These are phyloP conservation scores for Erythrobasidium yunnanense DNA, from an alignment of 768 basidiomycete species.

Conservation along the genomic window DNA sequence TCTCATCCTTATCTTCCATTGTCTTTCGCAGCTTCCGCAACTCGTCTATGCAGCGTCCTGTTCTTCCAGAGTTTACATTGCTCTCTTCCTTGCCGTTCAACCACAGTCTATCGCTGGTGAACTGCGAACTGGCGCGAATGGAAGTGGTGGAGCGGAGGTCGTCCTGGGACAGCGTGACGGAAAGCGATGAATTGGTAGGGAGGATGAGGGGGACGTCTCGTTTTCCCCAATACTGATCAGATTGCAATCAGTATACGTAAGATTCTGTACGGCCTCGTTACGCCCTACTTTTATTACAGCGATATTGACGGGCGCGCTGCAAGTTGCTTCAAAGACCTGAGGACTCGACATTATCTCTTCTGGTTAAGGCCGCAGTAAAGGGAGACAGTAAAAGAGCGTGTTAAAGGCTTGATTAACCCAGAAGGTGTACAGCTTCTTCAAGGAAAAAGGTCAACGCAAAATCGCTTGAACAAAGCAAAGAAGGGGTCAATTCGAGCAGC, in stretches of 20 bases:
- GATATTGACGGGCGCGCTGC: constrained; percentile 35
- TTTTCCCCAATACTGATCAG: constrained; percentile 90
- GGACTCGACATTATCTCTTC: too few relatives aligned
- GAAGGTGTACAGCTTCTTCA: too few relatives aligned
- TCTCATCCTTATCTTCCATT: constrained; percentile 48
- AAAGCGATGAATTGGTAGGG: constrained; percentile 96
- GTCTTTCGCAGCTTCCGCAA: constrained; percentile 65
- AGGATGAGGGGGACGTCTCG: constrained; percentile 88
- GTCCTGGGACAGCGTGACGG: constrained; percentile 92
- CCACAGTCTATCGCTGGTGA: constrained; percentile 72
- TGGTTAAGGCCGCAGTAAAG: too few relatives aligned
- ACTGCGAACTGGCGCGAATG: constrained; percentile 66
- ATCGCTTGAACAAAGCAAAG: too few relatives aligned
- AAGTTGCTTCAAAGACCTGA: constrained; percentile 31
- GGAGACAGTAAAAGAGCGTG: too few relatives aligned
- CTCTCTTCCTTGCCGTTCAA: constrained; percentile 79
- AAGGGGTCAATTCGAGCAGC: too few relatives aligned
- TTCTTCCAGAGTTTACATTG: constrained; percentile 67
- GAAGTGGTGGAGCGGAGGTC: constrained; percentile 89
- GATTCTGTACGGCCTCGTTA: not conserved
- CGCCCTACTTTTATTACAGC: constrained; percentile 18
- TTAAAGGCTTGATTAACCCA: too few relatives aligned
- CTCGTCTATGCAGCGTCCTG: constrained; percentile 73
- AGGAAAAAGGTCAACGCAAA: too few relatives aligned
- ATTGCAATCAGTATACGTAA: not conserved